Conservation (phyloP, 768 basidiomycete genomes). For the Naganishia randhawae region DNA sequence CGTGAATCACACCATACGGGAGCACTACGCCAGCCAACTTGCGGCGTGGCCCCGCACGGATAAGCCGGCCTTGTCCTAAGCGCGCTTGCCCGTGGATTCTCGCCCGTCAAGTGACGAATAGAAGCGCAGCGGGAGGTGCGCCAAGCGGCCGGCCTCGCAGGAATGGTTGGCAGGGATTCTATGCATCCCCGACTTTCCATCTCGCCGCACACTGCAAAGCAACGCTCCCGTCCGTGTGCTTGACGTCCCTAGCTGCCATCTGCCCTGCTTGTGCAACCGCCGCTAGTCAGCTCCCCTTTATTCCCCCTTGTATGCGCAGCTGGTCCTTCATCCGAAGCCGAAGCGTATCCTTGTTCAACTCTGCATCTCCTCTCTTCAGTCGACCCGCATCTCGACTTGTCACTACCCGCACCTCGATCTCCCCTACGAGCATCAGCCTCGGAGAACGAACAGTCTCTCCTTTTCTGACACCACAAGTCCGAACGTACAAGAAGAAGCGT, state of each 20-base stretch:
- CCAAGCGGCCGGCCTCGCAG: too few species aligned
- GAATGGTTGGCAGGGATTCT: conserved; percentile 8
- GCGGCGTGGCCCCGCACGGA: neutral
- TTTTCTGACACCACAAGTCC: neutral
- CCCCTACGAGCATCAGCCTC: neutral
- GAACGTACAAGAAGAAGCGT: conserved; percentile 30
- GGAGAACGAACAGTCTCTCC: neutral
- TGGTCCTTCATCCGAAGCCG: conserved; percentile 1
- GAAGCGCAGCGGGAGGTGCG: too few species aligned
- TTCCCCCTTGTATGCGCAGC: conserved; percentile 13
- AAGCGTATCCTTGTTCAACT: conserved; percentile 15
- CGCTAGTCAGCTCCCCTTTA: neutral
- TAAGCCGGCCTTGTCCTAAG: neutral
- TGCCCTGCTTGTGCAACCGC: neutral
- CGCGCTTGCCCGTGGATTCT: too few species aligned
- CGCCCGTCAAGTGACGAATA: too few species aligned
- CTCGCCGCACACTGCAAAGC: too few species aligned
- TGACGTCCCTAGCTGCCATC: neutral
- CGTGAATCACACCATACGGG: neutral
- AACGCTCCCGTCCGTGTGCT: too few species aligned
- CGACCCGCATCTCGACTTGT: neutral
- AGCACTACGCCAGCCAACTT: neutral
- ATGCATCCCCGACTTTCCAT: too few species aligned
- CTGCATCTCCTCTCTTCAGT: neutral
- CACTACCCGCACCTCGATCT: neutral